phyloP scores from a whole-genome alignment of 768 basidiomycete species.

The Lentinus brumalis region DNA sequence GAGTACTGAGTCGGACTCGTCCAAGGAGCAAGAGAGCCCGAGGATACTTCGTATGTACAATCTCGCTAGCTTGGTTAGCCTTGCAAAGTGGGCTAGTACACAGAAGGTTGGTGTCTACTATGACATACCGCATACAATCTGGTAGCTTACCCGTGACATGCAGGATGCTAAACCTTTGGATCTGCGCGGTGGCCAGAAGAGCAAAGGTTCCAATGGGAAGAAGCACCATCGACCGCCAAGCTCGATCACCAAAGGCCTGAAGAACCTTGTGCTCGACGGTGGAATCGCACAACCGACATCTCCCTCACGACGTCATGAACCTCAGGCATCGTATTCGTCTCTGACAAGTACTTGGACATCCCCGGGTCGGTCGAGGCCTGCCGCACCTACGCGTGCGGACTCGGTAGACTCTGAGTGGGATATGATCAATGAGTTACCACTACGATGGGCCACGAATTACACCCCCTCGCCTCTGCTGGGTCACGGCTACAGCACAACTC shows the following conservation, averaged over 20 bases:
- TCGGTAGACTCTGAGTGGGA: conserved; percentile 51
- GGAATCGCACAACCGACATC: conserved; percentile 31
- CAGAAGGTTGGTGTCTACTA: conserved; percentile 52
- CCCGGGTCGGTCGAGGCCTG: conserved; percentile 14
- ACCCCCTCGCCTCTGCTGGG: conserved; percentile 68
- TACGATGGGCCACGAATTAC: conserved; percentile 88
- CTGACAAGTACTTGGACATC: conserved; percentile 16
- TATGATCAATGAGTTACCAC: conserved; percentile 67
- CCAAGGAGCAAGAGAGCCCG: conserved; percentile 55
- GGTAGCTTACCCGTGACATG: neutral
- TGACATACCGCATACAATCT: neutral
- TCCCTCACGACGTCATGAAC: conserved; percentile 33
- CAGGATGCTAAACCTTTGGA: conserved; percentile 66
- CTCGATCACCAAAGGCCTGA: conserved; percentile 65
- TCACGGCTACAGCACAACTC: conserved; percentile 62
- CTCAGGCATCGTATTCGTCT: conserved; percentile 24
- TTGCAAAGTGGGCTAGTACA: conserved; percentile 73
- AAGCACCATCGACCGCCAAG: conserved; percentile 54
- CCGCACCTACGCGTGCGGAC: conserved; percentile 11
- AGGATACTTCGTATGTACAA: conserved; percentile 82
- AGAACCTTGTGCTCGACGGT: conserved; percentile 53
- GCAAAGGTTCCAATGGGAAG: conserved; percentile 41
- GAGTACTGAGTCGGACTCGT: conserved; percentile 56
- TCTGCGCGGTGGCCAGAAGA: conserved; percentile 51
- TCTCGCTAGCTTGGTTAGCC: conserved; percentile 68